These are phyloP conservation scores for Lasiodiplodia sp. DNA, from an alignment of 2,329 filamentous ascomycete species.

Conservation along the genomic window DNA sequence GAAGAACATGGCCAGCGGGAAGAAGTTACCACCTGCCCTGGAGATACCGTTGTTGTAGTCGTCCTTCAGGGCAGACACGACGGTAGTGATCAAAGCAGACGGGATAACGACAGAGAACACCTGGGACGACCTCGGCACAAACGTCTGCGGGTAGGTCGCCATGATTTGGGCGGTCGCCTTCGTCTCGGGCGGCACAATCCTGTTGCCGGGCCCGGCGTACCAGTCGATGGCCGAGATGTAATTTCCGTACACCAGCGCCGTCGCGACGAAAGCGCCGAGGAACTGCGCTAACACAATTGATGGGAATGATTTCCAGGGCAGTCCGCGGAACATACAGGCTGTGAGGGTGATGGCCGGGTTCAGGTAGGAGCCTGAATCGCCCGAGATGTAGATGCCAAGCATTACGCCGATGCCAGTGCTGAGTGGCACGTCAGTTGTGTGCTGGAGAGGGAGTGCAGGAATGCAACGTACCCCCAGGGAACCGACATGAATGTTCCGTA, in stretches of 20 bases:
- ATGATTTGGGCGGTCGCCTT: slow-evolving; percentile 75
- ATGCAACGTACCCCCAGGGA: slow-evolving; percentile 48
- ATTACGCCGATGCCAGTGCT: slow-evolving; percentile 37
- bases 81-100: slow-evolving; percentile 72
- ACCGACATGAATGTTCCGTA: slow-evolving; percentile 53
- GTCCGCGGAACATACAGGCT: slow-evolving; percentile 71
- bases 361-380: slow-evolving; percentile 71
- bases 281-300: slow-evolving; percentile 72
- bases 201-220: slow-evolving; percentile 67
- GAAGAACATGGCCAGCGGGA: slow-evolving; percentile 70
- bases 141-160: slow-evolving; percentile 73
- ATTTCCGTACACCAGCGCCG: slow-evolving; percentile 53
- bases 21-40: slow-evolving; percentile 44
- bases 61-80: slow-evolving; percentile 74
- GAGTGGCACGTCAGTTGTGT: background rate
- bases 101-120: slow-evolving; percentile 78
- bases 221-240: slow-evolving; percentile 66
- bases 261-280: slow-evolving; percentile 70
- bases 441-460: background rate
- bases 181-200: slow-evolving; percentile 64
- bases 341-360: slow-evolving; percentile 72
- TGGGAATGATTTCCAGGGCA: slow-evolving; percentile 74
- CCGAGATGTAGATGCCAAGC: slow-evolving; percentile 67
- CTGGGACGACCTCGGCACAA: slow-evolving; percentile 70
- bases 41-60: slow-evolving; percentile 47